These are phyloP conservation scores for Hypoxylon fuscum DNA, from an alignment of 495 filamentous ascomycete species.

Conservation along the genomic window DNA sequence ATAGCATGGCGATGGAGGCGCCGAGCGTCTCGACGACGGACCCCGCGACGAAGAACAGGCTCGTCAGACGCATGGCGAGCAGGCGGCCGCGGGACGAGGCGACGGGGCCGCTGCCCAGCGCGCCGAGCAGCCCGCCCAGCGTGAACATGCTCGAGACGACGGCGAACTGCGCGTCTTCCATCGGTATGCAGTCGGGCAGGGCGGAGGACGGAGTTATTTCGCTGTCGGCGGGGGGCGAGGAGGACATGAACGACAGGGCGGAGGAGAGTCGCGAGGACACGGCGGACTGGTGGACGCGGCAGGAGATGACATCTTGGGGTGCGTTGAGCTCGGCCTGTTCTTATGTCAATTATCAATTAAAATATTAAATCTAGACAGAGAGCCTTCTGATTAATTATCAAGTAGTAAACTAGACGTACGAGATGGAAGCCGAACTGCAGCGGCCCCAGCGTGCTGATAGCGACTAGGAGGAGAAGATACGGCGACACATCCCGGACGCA, in stretches of 20 bases:
- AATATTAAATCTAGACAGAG: neutral
- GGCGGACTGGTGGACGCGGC: constrained; percentile 67
- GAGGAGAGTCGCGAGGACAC: constrained; percentile 44
- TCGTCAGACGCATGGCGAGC: constrained; percentile 73
- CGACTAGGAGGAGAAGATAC: constrained; percentile 71
- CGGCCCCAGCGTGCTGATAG: constrained; percentile 76
- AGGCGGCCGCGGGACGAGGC: constrained; percentile 78
- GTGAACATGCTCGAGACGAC: constrained; percentile 91
- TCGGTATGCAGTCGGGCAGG: constrained; percentile 82
- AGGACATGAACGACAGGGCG: constrained; percentile 42
- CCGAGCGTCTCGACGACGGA: constrained; percentile 78
- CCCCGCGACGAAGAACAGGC: constrained; percentile 78
- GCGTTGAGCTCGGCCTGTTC: constrained; percentile 91
- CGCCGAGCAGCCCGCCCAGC: constrained; percentile 85
- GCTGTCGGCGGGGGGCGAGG: constrained; percentile 28
- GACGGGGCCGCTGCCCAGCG: constrained; percentile 77
- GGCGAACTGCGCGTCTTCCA: constrained; percentile 79
- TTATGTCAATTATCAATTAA: neutral
- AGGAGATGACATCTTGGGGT: constrained; percentile 88
- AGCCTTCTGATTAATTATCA: neutral
- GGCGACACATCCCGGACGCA: constrained; percentile 60
- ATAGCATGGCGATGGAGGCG: constrained; percentile 70
- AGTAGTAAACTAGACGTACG: constrained; percentile 57
- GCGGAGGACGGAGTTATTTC: constrained; percentile 38
- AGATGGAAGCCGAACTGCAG: constrained; percentile 95